These are phyloP conservation scores for Geoglossum glabrum DNA, from an alignment of 495 filamentous ascomycete species.

Conservation along the genomic window DNA sequence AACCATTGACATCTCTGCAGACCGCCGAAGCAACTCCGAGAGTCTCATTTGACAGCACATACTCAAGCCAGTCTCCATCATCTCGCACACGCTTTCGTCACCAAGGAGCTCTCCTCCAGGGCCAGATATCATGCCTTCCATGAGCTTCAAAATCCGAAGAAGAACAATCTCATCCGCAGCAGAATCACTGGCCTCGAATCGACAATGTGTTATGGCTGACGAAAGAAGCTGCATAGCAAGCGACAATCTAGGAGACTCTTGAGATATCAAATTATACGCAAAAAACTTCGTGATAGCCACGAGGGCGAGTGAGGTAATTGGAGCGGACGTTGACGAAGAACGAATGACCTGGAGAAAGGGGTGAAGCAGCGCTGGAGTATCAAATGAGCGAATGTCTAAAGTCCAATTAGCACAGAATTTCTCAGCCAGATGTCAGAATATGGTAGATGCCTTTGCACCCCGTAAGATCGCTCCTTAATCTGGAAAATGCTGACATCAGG, in stretches of 20 bases:
- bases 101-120: constrained; percentile 79
- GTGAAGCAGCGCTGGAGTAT: constrained; percentile 75
- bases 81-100: constrained; percentile 94
- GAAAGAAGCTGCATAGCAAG: constrained; percentile 89
- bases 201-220: constrained; percentile 88
- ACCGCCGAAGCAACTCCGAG: constrained; percentile 74
- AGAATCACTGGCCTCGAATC: constrained; percentile 90
- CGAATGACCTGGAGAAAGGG: constrained; percentile 96
- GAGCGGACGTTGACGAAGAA: constrained; percentile 85
- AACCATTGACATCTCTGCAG: constrained; percentile 93
- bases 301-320: constrained; percentile 85
- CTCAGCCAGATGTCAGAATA: background rate
- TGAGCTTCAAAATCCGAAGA: constrained; percentile 80
- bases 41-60: constrained; percentile 91
- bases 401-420: constrained; percentile 5
- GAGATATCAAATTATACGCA: constrained; percentile 74
- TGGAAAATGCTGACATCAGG: constrained; percentile 84
- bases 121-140: constrained; percentile 92
- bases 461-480: constrained; percentile 70
- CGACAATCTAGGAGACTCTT: constrained; percentile 61
- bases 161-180: constrained; percentile 89
- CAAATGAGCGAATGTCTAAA: constrained; percentile 68
- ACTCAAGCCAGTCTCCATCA: constrained; percentile 96
- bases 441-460: constrained; percentile 52
- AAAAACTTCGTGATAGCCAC: constrained; percentile 97